Evolutionary conservation across 495 filamentous ascomycete species (phyloP).

Genomic region (Penicillium riverlandense): DNA sequence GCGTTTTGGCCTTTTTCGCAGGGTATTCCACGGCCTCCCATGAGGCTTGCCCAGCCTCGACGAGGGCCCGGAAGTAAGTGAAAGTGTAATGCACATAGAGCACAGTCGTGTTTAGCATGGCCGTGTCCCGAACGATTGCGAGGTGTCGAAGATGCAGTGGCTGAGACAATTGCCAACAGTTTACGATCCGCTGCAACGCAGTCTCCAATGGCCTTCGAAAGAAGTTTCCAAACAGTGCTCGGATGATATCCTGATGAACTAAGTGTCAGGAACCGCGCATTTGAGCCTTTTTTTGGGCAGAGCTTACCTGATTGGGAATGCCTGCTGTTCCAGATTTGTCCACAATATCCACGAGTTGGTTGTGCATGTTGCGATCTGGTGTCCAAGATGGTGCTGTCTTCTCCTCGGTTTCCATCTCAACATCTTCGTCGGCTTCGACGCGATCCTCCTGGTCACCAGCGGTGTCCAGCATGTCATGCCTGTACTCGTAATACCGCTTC

Average conservation of each 20-base stretch:
- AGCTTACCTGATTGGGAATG: slow-evolving; percentile 42
- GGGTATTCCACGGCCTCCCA: slow-evolving; percentile 53
- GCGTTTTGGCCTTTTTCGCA: slow-evolving; percentile 27
- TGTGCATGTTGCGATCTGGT: slow-evolving; percentile 42
- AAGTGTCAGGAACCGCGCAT: background rate
- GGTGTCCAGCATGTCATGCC: slow-evolving; percentile 16
- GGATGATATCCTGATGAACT: slow-evolving; percentile 39
- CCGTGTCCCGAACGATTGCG: slow-evolving; percentile 56
- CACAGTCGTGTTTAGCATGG: slow-evolving; percentile 36
- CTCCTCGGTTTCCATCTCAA: slow-evolving; percentile 23
- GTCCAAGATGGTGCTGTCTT: slow-evolving; percentile 36
- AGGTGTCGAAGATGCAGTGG: slow-evolving; percentile 56
- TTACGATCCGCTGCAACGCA: slow-evolving; percentile 45
- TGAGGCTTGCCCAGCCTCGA: slow-evolving; percentile 43
- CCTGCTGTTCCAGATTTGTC: slow-evolving; percentile 43
- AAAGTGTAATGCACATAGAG: slow-evolving; percentile 52
- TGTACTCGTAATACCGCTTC: slow-evolving; percentile 44
- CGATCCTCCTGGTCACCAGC: slow-evolving; percentile 30
- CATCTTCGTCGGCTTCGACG: slow-evolving; percentile 31
- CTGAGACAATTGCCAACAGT: slow-evolving; percentile 55
- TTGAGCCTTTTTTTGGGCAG: background rate
- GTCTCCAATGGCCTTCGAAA: slow-evolving; percentile 54
- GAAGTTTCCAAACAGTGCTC: slow-evolving; percentile 42
- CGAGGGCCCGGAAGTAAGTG: slow-evolving; percentile 48
- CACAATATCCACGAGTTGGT: slow-evolving; percentile 49